These are phyloP conservation scores for Strobilomyces dryophilus DNA, from an alignment of 768 basidiomycete genomes.

Conservation along the genomic window DNA sequence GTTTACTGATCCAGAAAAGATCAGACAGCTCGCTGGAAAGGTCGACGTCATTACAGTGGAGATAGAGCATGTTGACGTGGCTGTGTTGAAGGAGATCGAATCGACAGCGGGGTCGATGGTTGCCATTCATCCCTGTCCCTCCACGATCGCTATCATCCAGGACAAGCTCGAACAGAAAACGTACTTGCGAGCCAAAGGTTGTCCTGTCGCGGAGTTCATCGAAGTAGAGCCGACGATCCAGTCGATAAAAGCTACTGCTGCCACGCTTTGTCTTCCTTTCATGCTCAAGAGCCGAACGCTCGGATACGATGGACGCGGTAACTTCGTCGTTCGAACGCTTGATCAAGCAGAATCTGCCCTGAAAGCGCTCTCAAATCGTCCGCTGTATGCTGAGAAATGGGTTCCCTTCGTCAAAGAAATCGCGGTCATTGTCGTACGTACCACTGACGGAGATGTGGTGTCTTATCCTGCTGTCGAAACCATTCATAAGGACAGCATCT, in stretches of 20 bases:
- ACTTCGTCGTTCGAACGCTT: slow-evolving; percentile 65
- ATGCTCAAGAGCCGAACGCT: slow-evolving; percentile 97
- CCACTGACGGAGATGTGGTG: slow-evolving; percentile 61
- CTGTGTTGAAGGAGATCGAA: slow-evolving; percentile 52
- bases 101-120: slow-evolving; percentile 25
- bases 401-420: slow-evolving; percentile 86
- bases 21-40: slow-evolving; percentile 70
- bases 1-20: slow-evolving; percentile 76
- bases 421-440: slow-evolving; percentile 95
- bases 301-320: slow-evolving; percentile 95
- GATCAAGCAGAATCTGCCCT: slow-evolving; percentile 51
- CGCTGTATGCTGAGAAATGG: slow-evolving; percentile 93
- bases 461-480: slow-evolving; percentile 96
- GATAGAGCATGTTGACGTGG: slow-evolving; percentile 92
- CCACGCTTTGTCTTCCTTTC: slow-evolving; percentile 72
- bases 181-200: slow-evolving; percentile 46
- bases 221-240: slow-evolving; percentile 51
- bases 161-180: slow-evolving; percentile 64
- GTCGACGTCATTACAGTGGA: slow-evolving; percentile 92
- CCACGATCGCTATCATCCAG: slow-evolving; percentile 84
- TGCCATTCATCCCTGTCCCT: slow-evolving; percentile 69
- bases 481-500: slow-evolving; percentile 88
- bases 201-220: slow-evolving; percentile 58
- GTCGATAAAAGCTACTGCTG: slow-evolving; percentile 49
- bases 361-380: slow-evolving; percentile 53